Evolutionary conservation across 2,329 filamentous ascomycete species (phyloP), one percentile per base, ranked within the genome.

Genomic region (Fusarium neocosmosporiellum): DNA sequence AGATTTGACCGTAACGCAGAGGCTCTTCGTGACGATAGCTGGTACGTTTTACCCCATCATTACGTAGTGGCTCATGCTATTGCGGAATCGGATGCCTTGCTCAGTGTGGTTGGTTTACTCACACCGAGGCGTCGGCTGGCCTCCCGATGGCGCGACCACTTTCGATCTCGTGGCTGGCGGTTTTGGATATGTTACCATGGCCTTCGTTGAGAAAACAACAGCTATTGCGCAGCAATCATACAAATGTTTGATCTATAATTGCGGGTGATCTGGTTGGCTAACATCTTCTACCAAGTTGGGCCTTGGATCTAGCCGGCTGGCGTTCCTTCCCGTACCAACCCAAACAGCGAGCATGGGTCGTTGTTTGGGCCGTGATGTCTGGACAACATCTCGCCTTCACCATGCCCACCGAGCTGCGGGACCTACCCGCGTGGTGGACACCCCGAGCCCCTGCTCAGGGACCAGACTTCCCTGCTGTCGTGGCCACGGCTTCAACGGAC

Each of bases 41-140:
- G 65, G 33, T 57, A 63, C 14, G 33, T 50, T 71, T 68, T 75
- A 66, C 69, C 66, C 71, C 69, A 75, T 76, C 66, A 74, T 74
- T 73, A 76, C 69, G 74, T 76, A 75, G 65, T 59, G 43, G 39
- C 53, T 59, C 64, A 22, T 68, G 37, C 59, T 62, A 50, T 69
- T 24, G 37, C 16, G 24, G 43, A 31, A 55, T 60, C 69, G 55
- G 63, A 50, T 22, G 55, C 31, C 46, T 46, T 39, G 54, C 37
- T 61, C 16, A 53, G 37, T 22, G 22, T 50, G 41, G 43, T 50
- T 61, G 59, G 33, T 48, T 31, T 27, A 39, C 46, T 55, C 48
- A 63, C 46, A 24, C 41, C 31, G 16, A 53, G 18, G 33, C 20
- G 54, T 27, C 59, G 59, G 41, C 33, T 48, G 16, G 59, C 43